Percentiles rank a stretch among this genome's conserved stretches.
Conservation (phyloP, 306 rosid species). For the Trichosanthes truncata region DNA sequence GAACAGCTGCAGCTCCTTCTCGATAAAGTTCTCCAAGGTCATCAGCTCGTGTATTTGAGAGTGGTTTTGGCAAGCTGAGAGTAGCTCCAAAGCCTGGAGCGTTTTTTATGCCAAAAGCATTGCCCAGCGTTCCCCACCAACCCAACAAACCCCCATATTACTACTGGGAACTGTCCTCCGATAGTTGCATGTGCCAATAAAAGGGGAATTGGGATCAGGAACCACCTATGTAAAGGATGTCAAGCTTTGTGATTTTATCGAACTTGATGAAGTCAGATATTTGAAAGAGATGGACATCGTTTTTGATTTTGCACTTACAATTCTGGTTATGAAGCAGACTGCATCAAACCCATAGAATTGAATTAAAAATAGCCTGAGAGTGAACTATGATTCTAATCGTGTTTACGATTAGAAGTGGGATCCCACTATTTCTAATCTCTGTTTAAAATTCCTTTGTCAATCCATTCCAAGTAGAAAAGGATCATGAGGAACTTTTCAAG, state of each 20-base stretch:
- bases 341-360: too few relatives aligned
- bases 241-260: too few relatives aligned
- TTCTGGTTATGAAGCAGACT: too few relatives aligned
- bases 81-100: constrained; percentile 50
- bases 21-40: constrained; percentile 4
- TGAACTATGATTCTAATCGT: not conserved
- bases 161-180: constrained; percentile 67
- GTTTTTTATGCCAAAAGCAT: constrained; percentile 44
- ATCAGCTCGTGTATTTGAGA: constrained; percentile 4
- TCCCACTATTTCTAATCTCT: not conserved
- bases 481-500: not conserved
- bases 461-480: not conserved
- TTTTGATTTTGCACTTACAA: too few relatives aligned
- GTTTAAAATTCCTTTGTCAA: not conserved
- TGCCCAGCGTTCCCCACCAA: constrained; percentile 81
- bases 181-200: constrained; percentile 74
- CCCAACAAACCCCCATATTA: constrained; percentile 79
- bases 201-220: constrained; percentile 59
- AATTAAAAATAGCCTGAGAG: too few relatives aligned
- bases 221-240: not conserved
- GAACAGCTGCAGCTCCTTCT: constrained; percentile 1
- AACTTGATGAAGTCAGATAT: too few relatives aligned
- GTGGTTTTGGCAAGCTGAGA: constrained; percentile 25
- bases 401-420: not conserved
- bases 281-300: too few relatives aligned